Conservation (phyloP, 169 alveolate species). For the Theileria annulata region DNA sequence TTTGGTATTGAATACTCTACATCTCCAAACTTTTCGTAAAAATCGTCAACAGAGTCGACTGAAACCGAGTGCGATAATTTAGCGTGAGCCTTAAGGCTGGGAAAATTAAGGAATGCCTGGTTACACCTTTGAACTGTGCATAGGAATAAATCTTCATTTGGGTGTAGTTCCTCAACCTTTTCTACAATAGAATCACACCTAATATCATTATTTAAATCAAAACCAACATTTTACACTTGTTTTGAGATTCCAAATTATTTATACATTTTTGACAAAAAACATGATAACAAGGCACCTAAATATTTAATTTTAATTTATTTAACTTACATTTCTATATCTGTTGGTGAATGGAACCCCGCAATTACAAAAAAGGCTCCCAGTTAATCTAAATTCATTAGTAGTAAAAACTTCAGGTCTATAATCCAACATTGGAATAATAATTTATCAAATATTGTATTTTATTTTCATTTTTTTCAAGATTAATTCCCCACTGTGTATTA, state of each 20-base stretch:
- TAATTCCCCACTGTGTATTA: constrained; percentile 25
- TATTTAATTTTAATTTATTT: background rate
- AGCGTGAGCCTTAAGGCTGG: constrained; percentile 54
- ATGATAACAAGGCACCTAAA: constrained; percentile 57
- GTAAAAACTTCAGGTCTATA: constrained; percentile 41
- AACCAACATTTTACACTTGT: constrained; percentile 50
- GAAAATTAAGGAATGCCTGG: constrained; percentile 50
- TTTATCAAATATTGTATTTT: background rate
- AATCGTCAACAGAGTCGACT: constrained; percentile 28
- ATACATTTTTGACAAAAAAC: constrained; percentile 42
- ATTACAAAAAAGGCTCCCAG: constrained; percentile 43
- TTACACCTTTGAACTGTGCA: constrained; percentile 51
- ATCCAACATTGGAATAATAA: constrained; percentile 32
- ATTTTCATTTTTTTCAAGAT: background rate
- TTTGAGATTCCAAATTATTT: background rate
- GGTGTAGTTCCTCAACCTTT: constrained; percentile 42
- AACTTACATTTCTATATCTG: constrained; percentile 47
- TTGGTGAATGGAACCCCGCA: constrained; percentile 57
- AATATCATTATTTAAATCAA: background rate
- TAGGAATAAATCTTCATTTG: constrained; percentile 37
- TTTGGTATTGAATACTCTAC: constrained; percentile 10
- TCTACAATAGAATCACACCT: constrained; percentile 42
- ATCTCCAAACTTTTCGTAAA: constrained; percentile 43
- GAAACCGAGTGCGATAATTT: constrained; percentile 22
- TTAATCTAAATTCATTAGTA: constrained; percentile 2